A percentile compares a stretch with the other conserved stretches of the same genome.
Conservation (phyloP, 768 basidiomycete species). For the Lentinula sp. region DNA sequence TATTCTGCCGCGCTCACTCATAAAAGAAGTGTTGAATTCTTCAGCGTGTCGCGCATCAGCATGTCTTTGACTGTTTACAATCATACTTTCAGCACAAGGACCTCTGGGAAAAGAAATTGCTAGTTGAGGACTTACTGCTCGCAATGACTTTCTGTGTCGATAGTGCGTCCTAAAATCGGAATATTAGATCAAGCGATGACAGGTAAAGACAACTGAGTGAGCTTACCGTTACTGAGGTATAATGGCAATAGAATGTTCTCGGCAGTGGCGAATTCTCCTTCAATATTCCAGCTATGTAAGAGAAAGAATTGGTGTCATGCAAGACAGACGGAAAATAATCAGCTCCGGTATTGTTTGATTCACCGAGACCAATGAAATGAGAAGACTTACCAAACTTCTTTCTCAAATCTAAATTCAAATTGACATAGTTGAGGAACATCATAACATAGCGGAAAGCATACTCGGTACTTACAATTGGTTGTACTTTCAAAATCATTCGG, state of each 20-base stretch:
- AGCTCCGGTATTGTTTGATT: no score
- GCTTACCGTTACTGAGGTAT: slow-evolving; percentile 61
- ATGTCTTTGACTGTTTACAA: slow-evolving; percentile 36
- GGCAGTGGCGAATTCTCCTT: slow-evolving; percentile 34
- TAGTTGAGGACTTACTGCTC: slow-evolving; percentile 26
- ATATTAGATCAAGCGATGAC: slow-evolving; percentile 6
- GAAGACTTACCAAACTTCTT: slow-evolving; percentile 38
- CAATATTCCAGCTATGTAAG: slow-evolving; percentile 30
- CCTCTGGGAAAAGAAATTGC: no score
- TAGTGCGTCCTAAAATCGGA: slow-evolving; percentile 40
- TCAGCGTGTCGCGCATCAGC: slow-evolving; percentile 38
- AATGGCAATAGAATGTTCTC: slow-evolving; percentile 58
- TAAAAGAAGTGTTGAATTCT: slow-evolving; percentile 26
- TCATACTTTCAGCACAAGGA: not conserved
- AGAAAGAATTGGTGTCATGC: not conserved
- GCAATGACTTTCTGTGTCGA: slow-evolving; percentile 49
- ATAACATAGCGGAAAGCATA: not conserved
- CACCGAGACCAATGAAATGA: not conserved
- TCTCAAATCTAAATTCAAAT: slow-evolving; percentile 26
- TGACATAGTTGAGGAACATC: not conserved
- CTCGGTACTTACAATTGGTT: slow-evolving; percentile 49
- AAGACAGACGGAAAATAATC: not conserved
- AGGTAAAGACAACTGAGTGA: not conserved
- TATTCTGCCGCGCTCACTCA: not conserved
- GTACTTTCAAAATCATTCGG: slow-evolving; percentile 66